These are phyloP conservation scores for Abrus pulchellus DNA, from an alignment of 306 rosid genomes.

Conservation along the genomic window DNA sequence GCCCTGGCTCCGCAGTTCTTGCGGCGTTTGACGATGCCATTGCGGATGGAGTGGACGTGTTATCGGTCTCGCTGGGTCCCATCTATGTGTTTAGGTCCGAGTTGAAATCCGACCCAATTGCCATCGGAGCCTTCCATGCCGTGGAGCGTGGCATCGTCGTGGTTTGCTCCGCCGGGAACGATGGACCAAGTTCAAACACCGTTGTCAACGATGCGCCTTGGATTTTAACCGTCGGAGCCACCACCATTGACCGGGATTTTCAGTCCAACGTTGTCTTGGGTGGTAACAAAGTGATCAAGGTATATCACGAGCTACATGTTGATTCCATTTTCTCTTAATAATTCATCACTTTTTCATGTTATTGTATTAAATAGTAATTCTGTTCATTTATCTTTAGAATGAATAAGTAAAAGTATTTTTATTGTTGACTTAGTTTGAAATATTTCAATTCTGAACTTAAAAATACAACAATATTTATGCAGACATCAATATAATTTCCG, in stretches of 20 bases:
- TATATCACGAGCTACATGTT: neutral
- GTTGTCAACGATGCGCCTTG: slow-evolving; percentile 77
- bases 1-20: slow-evolving; percentile 68
- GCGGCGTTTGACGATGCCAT: slow-evolving; percentile 87
- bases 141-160: slow-evolving; percentile 73
- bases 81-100: neutral
- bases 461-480: too few relatives aligned
- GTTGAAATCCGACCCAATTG: slow-evolving; percentile 57
- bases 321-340: too few relatives aligned
- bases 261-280: slow-evolving; percentile 69
- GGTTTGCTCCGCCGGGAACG: slow-evolving; percentile 83
- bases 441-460: too few relatives aligned
- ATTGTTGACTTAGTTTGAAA: too few relatives aligned
- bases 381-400: too few relatives aligned
- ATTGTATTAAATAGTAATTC: too few relatives aligned
- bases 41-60: slow-evolving; percentile 75
- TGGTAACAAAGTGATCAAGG: slow-evolving; percentile 59
- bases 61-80: slow-evolving; percentile 79
- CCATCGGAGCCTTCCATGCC: slow-evolving; percentile 91
- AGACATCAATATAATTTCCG: too few relatives aligned
- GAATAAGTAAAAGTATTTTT: too few relatives aligned
- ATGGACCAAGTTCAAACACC: slow-evolving; percentile 53
- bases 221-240: slow-evolving; percentile 86
- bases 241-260: slow-evolving; percentile 81
- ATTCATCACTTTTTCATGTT: too few relatives aligned